Evolutionary conservation across 2,329 filamentous ascomycete species (phyloP).

Genomic region (Cladosporium sp.): DNA sequence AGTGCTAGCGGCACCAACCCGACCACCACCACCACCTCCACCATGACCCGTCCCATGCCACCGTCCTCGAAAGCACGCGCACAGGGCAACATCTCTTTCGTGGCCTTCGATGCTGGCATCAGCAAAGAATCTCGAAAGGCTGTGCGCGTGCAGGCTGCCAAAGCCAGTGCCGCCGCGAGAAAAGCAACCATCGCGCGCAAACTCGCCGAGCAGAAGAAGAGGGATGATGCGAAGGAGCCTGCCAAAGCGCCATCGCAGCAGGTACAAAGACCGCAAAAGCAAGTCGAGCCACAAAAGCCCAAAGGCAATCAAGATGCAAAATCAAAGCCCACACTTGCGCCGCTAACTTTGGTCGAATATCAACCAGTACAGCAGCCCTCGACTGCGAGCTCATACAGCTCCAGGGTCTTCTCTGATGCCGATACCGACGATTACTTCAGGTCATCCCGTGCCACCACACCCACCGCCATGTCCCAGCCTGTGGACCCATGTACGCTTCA

Average conservation of each 20-base stretch:
- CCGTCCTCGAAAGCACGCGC: neutral
- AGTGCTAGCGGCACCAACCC: neutral
- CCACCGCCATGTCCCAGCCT: neutral
- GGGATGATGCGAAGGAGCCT: neutral
- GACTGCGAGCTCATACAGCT: neutral
- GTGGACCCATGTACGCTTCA: neutral
- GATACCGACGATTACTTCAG: neutral
- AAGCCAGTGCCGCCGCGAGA: constrained; percentile 16
- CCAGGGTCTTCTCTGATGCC: neutral
- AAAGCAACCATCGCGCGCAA: constrained; percentile 22
- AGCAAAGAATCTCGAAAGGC: constrained; percentile 20
- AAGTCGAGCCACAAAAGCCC: neutral
- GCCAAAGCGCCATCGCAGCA: neutral
- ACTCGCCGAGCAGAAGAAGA: constrained; percentile 5
- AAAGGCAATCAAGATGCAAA: neutral
- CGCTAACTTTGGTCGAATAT: neutral
- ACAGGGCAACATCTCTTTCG: constrained; percentile 17
- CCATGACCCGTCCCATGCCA: neutral
- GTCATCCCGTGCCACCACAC: neutral
- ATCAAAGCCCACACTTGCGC: neutral
- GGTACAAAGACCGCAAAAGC: neutral
- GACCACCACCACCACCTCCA: neutral
- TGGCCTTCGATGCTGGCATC: constrained; percentile 20
- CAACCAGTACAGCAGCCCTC: neutral
- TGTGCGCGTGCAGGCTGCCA: constrained; percentile 20